Evolutionary conservation across 179 eudicot genomes (phyloP).

Genomic region (Spergularia azorica): DNA sequence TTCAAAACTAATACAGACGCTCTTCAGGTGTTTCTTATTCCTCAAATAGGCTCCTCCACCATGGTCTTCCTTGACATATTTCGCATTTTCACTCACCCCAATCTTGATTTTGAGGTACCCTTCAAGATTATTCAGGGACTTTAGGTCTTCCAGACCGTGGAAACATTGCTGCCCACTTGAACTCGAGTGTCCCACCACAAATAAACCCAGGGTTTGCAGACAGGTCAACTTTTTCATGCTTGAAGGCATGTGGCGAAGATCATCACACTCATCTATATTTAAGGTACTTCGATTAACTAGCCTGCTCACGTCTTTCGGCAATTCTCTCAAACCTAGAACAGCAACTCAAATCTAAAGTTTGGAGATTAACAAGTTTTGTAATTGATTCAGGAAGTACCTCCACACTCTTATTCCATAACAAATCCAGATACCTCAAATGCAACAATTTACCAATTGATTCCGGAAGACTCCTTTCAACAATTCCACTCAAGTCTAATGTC

Average conservation of each 20-base stretch:
- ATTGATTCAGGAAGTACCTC: constrained; percentile 8
- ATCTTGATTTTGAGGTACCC: neutral
- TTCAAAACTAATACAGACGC: neutral
- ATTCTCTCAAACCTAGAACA: constrained; percentile 10
- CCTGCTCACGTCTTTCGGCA: constrained; percentile 16
- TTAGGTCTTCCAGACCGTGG: constrained; percentile 19
- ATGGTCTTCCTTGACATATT: neutral
- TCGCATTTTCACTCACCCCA: neutral
- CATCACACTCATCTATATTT: neutral
- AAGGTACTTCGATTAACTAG: constrained; percentile 16
- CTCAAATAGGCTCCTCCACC: constrained; percentile 12
- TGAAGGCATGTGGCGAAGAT: constrained; percentile 1
- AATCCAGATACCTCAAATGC: constrained; percentile 27
- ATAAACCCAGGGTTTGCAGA: neutral
- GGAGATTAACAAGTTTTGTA: constrained; percentile 13
- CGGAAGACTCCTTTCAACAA: neutral
- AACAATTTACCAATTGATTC: neutral
- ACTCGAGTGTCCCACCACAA: neutral
- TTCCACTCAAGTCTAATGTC: constrained; percentile 5
- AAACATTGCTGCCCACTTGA: neutral
- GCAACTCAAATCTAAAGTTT: neutral
- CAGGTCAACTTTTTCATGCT: constrained; percentile 9
- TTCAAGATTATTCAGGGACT: constrained; percentile 10
- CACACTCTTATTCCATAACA: neutral
- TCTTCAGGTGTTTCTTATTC: constrained; percentile 6